Percentiles rank a stretch among this genome's conserved stretches.
Conservation (phyloP, 257 asterid species). For the Prunella vulgaris region DNA sequence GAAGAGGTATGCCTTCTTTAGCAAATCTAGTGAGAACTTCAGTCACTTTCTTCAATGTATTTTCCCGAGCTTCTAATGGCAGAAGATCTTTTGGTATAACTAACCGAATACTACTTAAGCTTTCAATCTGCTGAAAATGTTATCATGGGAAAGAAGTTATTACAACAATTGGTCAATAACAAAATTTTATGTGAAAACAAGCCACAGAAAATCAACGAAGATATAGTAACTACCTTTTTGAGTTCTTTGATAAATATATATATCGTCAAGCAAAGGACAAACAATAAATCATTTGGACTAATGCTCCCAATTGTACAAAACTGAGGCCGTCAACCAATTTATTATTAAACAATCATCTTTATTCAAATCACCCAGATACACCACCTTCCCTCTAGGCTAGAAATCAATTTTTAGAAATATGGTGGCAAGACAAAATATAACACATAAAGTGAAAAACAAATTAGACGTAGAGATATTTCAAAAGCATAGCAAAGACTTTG, state of each 20-base stretch:
- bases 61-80: conserved; percentile 82
- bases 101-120: conserved; percentile 69
- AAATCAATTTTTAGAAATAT: conserved; percentile 5
- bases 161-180: neutral
- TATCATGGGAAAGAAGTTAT: conserved; percentile 13
- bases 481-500: conserved; percentile 29
- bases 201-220: neutral
- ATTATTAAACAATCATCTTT: neutral
- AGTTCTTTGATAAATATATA: neutral
- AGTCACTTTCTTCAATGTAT: conserved; percentile 79
- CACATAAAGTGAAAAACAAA: neutral
- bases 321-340: neutral
- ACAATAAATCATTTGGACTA: neutral
- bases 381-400: neutral
- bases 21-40: conserved; percentile 76
- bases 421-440: conserved; percentile 1
- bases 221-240: neutral
- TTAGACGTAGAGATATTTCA: neutral
- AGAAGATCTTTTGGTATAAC: conserved; percentile 86
- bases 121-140: conserved; percentile 52
- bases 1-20: conserved; percentile 74
- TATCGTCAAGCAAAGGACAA: neutral
- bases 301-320: neutral
- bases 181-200: conserved; percentile 8
- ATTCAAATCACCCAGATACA: neutral